Evolutionary conservation across 768 basidiomycete genomes (phyloP).

Genomic region (Pleurotus platypus): DNA sequence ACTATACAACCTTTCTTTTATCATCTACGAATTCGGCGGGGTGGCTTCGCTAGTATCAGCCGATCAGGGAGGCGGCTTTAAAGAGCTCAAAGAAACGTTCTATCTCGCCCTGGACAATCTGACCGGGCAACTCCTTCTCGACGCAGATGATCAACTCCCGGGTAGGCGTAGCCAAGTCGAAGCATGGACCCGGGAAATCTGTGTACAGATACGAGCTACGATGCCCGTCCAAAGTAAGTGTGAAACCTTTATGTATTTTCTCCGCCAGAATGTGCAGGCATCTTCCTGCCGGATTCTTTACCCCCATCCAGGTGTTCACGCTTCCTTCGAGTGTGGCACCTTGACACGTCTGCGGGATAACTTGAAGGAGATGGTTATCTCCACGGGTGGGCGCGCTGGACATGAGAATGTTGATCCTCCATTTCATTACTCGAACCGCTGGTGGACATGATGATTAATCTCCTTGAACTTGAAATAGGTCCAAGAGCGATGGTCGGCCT

Average conservation of each 20-base stretch:
- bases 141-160: not conserved
- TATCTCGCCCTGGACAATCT: conserved; percentile 78
- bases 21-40: conserved; percentile 80
- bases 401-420: conserved; percentile 3
- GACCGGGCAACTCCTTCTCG: conserved; percentile 23
- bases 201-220: not conserved
- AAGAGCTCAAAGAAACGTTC: conserved; percentile 70
- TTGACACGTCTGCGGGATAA: not conserved
- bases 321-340: no score
- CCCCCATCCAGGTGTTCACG: no score
- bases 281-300: not conserved
- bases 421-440: not conserved
- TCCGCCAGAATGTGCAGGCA: not conserved
- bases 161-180: conserved; percentile 11
- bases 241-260: not conserved
- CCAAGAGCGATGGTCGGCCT: conserved; percentile 7
- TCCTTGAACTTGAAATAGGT: not conserved
- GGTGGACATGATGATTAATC: not conserved
- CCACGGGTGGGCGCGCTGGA: conserved; percentile 4
- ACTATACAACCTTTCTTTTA: conserved; percentile 68
- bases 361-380: not conserved
- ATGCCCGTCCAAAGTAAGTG: not conserved
- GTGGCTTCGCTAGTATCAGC: conserved; percentile 42
- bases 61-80: conserved; percentile 48
- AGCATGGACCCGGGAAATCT: conserved; percentile 22